Evolutionary conservation across 768 basidiomycete genomes (phyloP).

Genomic region (Rhodotorula sphaerocarpa): DNA sequence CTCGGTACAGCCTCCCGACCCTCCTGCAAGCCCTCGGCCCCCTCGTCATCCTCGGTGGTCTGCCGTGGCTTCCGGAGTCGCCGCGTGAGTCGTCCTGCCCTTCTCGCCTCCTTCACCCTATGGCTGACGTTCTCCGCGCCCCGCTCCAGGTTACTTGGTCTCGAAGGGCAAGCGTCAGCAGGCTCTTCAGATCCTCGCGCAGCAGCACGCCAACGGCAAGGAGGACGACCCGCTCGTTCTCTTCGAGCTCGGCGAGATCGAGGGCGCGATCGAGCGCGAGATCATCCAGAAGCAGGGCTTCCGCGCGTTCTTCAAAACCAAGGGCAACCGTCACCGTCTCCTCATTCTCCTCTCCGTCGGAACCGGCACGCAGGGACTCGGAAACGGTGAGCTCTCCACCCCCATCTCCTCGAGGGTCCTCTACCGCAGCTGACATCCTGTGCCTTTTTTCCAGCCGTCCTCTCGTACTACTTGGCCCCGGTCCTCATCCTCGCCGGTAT

Average conservation of each 20-base stretch:
- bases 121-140: neutral
- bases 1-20: constrained; percentile 59
- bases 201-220: constrained; percentile 75
- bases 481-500: constrained; percentile 41
- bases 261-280: constrained; percentile 40
- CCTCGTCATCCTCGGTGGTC: constrained; percentile 52
- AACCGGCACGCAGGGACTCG: neutral
- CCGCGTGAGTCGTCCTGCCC: constrained; percentile 50
- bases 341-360: neutral
- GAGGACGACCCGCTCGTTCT: constrained; percentile 39
- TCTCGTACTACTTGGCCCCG: constrained; percentile 38
- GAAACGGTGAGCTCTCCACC: neutral
- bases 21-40: constrained; percentile 60
- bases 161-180: constrained; percentile 63
- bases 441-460: neutral
- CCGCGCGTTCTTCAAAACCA: constrained; percentile 3
- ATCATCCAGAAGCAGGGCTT: constrained; percentile 37
- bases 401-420: neutral
- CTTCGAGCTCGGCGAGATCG: constrained; percentile 45
- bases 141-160: constrained; percentile 52
- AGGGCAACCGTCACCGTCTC: constrained; percentile 36
- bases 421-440: neutral
- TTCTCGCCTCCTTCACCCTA: neutral
- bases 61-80: constrained; percentile 61
- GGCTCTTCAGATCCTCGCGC: constrained; percentile 63